Evolutionary conservation across 1,139 yeast species (phyloP).

Genomic region (Blastobotrys arbuscula): DNA sequence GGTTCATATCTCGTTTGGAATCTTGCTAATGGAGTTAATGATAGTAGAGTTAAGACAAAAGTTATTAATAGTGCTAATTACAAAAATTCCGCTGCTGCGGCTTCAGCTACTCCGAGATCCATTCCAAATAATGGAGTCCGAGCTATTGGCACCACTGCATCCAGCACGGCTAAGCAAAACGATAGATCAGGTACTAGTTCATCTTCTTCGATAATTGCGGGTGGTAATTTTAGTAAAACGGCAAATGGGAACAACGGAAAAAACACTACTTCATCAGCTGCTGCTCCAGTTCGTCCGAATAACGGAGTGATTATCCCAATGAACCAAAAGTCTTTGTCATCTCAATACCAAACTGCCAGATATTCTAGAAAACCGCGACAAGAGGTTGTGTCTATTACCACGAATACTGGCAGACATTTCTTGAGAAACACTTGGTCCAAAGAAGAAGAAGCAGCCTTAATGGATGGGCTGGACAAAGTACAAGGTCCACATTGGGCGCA

Average conservation of each 20-base stretch:
- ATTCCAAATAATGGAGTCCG: too few relatives aligned
- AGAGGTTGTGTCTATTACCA: not conserved
- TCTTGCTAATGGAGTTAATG: not conserved
- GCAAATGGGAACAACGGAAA: too few relatives aligned
- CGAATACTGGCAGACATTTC: not conserved
- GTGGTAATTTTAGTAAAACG: too few relatives aligned
- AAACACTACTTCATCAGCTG: not conserved
- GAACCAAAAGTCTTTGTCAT: not conserved
- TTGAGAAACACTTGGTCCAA: conserved; percentile 73
- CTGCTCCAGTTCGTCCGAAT: not conserved
- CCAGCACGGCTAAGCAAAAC: too few relatives aligned
- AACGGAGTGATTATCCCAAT: not conserved
- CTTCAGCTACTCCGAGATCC: not conserved
- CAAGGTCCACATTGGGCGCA: conserved; percentile 94
- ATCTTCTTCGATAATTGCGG: too few relatives aligned
- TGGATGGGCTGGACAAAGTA: conserved; percentile 65
- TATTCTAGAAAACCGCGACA: not conserved
- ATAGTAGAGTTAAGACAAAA: not conserved
- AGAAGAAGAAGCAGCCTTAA: conserved; percentile 81
- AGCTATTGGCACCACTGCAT: too few relatives aligned
- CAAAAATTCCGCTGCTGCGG: not conserved
- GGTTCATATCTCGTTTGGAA: conserved; percentile 13
- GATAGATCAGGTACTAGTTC: too few relatives aligned
- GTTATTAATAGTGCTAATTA: not conserved
- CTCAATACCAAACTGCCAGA: conserved; percentile 4